phyloP scores from a whole-genome alignment of 2,329 filamentous ascomycete genomes.

The Neonectria faginata region DNA sequence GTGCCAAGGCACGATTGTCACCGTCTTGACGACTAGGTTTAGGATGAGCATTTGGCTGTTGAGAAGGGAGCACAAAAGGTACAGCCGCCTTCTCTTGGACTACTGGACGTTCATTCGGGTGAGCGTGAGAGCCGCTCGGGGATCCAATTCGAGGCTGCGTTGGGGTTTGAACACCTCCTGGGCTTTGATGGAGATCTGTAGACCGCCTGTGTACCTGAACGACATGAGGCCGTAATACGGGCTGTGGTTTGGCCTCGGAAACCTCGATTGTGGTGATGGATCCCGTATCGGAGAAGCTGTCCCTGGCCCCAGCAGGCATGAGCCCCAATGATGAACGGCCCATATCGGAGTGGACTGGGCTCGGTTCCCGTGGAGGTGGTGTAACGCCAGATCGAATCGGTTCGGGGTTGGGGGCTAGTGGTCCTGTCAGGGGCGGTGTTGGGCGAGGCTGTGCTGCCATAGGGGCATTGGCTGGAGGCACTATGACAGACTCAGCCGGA shows the following conservation, averaged over 20 bases:
- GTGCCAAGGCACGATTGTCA: conserved; percentile 4
- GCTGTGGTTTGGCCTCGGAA: conserved; percentile 42
- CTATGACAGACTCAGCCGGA: not conserved
- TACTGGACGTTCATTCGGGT: not conserved
- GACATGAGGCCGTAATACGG: conserved; percentile 42
- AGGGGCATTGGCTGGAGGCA: conserved; percentile 6
- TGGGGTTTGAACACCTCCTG: conserved; percentile 27
- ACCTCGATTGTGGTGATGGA: conserved; percentile 44
- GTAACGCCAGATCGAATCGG: not conserved
- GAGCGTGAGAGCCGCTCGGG: not conserved
- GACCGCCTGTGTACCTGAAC: conserved; percentile 41
- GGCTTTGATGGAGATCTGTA: conserved; percentile 34
- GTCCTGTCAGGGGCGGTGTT: not conserved
- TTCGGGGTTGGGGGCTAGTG: not conserved
- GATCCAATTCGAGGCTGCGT: conserved; percentile 22
- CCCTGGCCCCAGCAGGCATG: conserved; percentile 33
- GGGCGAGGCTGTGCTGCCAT: not conserved
- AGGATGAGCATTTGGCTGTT: conserved; percentile 8
- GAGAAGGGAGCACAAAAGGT: conserved; percentile 23
- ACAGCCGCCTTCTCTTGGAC: conserved; percentile 10
- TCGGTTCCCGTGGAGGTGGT: conserved; percentile 28
- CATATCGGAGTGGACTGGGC: conserved; percentile 32
- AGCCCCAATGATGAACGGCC: conserved; percentile 31
- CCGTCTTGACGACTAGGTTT: conserved; percentile 8
- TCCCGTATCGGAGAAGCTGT: conserved; percentile 41